Base-by-base conservation (phyloP, 2,329 filamentous ascomycete genomes). In the Fusarium vanettenii region DNA sequence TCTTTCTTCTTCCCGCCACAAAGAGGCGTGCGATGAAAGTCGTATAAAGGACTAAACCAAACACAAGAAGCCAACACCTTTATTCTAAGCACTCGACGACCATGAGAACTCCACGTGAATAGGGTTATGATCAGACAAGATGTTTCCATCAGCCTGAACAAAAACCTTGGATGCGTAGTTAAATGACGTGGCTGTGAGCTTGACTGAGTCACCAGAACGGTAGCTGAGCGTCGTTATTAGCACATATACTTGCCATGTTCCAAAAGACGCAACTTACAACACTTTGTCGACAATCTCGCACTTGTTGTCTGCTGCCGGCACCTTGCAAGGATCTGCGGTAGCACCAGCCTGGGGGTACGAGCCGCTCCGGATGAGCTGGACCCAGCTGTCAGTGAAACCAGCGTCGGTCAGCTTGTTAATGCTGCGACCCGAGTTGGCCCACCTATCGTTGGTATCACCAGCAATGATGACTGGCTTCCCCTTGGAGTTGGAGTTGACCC, bases 231-330 rank as follows among this genome's bases (percentile, higher is more conserved):
- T 7, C 9, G 2, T 27, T 0, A 4, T 70, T 52, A 64, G 55
- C 13, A 45, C 4, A 29, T 6, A 29, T n/a, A 11, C 27, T n/a
- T 22, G n/a, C 16, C 6, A 16, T 8, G 18, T n/a, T 31, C 18
- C 14, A 20, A 31, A 1, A n/a, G 6, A 18, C 3, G 6, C 50
- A 29, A 77, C 78, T 76, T 59, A 79, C 78, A 92, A 88, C 56
- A 92, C 84, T 82, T 93, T 93, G 82, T 93, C 92, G 41, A 93
- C 90, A 4, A 88, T 90, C 82, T 93, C 92, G 81, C 92, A 93
- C 6, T 81, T 79, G 77, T 86, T 85, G 56, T 81, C 86, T 1
- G 84, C 83, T 33, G 86, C 86, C 0, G 91, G 91, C 75, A 91
- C 92, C n/a, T 81, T 81, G 81, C 92, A 93, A 18, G 89, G 65